Evolutionary conservation across 306 rosid genomes (phyloP).

Genomic region (Sechiopsis laciniata): DNA sequence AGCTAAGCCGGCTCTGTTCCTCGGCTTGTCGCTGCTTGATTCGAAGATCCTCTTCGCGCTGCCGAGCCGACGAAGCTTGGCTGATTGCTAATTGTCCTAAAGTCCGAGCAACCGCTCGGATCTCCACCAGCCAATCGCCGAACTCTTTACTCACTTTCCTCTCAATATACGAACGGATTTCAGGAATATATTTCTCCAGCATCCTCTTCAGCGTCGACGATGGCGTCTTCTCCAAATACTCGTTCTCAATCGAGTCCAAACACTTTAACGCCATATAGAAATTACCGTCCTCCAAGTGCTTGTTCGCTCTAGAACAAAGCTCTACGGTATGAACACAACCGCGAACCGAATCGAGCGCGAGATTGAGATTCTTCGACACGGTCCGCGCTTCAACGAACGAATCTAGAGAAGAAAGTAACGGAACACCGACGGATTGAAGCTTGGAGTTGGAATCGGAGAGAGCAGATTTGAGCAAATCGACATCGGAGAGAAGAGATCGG

Average conservation of each 20-base stretch:
- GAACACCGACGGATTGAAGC: constrained; percentile 74
- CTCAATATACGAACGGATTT: constrained; percentile 79
- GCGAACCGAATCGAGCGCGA: constrained; percentile 62
- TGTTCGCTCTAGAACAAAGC: constrained; percentile 74
- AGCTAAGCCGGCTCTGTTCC: constrained; percentile 95
- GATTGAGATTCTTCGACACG: constrained; percentile 62
- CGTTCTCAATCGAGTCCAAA: constrained; percentile 66
- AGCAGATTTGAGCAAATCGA: constrained; percentile 82
- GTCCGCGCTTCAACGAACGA: constrained; percentile 75
- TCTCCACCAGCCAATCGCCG: constrained; percentile 95
- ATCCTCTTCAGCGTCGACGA: constrained; percentile 71
- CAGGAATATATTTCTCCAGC: constrained; percentile 96
- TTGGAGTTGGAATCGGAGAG: constrained; percentile 82
- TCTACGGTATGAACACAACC: constrained; percentile 49
- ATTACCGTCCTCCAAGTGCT: constrained; percentile 52
- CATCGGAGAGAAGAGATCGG: constrained; percentile 93
- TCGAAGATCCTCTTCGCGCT: constrained; percentile 92
- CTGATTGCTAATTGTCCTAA: constrained; percentile 90
- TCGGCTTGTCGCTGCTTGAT: constrained; percentile 98
- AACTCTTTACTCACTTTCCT: constrained; percentile 84
- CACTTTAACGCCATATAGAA: constrained; percentile 93
- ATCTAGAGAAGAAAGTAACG: constrained; percentile 80
- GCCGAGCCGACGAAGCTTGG: constrained; percentile 90
- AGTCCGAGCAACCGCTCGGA: constrained; percentile 84
- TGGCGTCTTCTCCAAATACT: constrained; percentile 51